A percentile compares a stretch with the other conserved stretches of the same genome.
These are phyloP conservation scores for Neurospora sp. DNA, from an alignment of 495 filamentous ascomycete genomes.

Conservation along the genomic window DNA sequence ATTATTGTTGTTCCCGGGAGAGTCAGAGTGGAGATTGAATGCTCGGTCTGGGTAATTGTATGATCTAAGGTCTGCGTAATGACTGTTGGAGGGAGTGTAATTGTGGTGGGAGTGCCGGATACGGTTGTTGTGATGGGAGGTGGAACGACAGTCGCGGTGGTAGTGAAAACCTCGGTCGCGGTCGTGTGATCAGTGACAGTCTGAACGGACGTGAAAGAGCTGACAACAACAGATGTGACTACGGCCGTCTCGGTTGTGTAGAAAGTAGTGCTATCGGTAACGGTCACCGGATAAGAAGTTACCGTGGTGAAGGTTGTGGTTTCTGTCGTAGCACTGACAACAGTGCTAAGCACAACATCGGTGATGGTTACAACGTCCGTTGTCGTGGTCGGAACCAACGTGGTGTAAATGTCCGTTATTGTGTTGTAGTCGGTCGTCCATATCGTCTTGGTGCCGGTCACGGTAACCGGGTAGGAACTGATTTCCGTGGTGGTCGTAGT, in stretches of 20 bases:
- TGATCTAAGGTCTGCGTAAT: slow-evolving; percentile 12
- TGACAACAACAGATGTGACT: slow-evolving; percentile 11
- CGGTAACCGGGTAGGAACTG: slow-evolving; percentile 12
- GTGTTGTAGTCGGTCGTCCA: slow-evolving; percentile 11
- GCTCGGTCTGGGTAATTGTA: slow-evolving; percentile 10
- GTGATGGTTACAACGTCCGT: slow-evolving; percentile 15
- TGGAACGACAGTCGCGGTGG: slow-evolving; percentile 12
- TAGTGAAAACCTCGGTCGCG: slow-evolving; percentile 15
- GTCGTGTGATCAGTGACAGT: slow-evolving; percentile 9
- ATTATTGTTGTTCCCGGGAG: slow-evolving; percentile 18
- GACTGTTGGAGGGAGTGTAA: slow-evolving; percentile 7
- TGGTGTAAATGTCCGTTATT: slow-evolving; percentile 20
- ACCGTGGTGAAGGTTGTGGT: slow-evolving; percentile 3
- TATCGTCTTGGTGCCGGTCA: slow-evolving; percentile 19
- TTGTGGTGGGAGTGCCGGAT: slow-evolving; percentile 8
- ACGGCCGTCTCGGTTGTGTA: slow-evolving; percentile 4
- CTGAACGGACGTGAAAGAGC: slow-evolving; percentile 9
- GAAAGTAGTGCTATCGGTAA: slow-evolving; percentile 15
- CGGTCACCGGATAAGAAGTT: slow-evolving; percentile 15
- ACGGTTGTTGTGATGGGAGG: slow-evolving; percentile 9
- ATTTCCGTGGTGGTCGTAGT: slow-evolving; percentile 5
- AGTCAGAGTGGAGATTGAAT: slow-evolving; percentile 4
- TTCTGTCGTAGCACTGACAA: slow-evolving; percentile 20
- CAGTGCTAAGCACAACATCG: slow-evolving; percentile 7
- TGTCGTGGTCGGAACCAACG: slow-evolving; percentile 17